Conservation (phyloP, 306 rosid species). For the Pyrus pyrifolia region DNA sequence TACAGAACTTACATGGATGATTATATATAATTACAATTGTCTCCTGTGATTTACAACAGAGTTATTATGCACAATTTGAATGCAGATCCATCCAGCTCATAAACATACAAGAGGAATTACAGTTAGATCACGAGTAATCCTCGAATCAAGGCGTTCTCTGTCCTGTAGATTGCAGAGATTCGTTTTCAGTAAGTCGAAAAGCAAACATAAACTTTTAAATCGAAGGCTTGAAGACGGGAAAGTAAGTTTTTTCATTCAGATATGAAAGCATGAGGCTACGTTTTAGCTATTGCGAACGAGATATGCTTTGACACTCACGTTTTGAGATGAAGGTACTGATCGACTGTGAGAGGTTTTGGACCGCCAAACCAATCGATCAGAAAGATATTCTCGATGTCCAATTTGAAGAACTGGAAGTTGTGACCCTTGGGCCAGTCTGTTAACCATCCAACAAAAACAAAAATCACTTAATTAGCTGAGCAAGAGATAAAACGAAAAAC, state of each 20-base stretch:
- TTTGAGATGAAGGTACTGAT: conserved; percentile 53
- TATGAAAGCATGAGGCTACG: not conserved
- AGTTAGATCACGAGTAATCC: conserved; percentile 20
- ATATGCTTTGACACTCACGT: conserved; percentile 28
- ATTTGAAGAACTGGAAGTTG: conserved; percentile 58
- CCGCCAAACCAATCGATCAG: conserved; percentile 84
- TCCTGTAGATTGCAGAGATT: conserved; percentile 28
- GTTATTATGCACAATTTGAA: conserved; percentile 13
- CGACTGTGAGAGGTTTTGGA: conserved; percentile 69
- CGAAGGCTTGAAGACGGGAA: not conserved
- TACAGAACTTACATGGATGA: not conserved
- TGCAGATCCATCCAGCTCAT: not conserved
- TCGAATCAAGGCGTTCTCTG: conserved; percentile 4
- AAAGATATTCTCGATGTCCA: conserved; percentile 67
- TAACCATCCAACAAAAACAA: conserved; percentile 8
- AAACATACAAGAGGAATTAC: not conserved
- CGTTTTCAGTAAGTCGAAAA: conserved; percentile 4
- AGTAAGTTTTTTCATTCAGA: not conserved
- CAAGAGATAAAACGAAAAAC: not conserved
- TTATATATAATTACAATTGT: conserved; percentile 7
- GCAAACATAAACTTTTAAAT: not conserved
- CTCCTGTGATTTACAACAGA: conserved; percentile 9
- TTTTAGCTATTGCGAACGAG: too few relatives aligned
- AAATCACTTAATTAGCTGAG: not conserved
- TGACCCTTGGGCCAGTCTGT: conserved; percentile 81